Conservation (phyloP, 352 stramenopile species). For the Globisporangium spiculum region DNA sequence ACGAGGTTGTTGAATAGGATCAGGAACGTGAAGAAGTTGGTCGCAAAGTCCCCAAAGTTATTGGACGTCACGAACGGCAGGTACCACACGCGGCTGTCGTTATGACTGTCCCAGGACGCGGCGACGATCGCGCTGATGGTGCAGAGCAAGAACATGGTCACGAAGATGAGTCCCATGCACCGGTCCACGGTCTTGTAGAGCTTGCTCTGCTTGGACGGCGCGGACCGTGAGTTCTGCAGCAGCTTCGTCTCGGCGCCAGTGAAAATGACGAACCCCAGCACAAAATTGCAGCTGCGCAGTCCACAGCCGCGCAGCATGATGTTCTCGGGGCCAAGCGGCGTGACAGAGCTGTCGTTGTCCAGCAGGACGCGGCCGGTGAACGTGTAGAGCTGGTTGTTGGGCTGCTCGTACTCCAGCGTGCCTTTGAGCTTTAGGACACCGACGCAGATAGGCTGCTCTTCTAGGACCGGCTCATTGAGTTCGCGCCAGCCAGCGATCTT, state of each 20-base stretch:
- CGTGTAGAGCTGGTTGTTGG: constrained; percentile 79
- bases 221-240: constrained; percentile 66
- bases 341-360: constrained; percentile 28
- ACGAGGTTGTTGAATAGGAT: constrained; percentile 96
- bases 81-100: constrained; percentile 45
- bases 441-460: constrained; percentile 18
- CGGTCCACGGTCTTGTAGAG: constrained; percentile 67
- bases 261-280: constrained; percentile 86
- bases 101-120: constrained; percentile 37
- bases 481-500: constrained; percentile 51
- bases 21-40: constrained; percentile 93
- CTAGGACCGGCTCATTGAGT: constrained; percentile 46
- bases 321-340: constrained; percentile 56
- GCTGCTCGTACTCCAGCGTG: constrained; percentile 62
- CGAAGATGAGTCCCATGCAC: constrained; percentile 69
- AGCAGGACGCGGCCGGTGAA: constrained; percentile 53
- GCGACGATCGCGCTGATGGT: constrained; percentile 61
- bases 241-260: constrained; percentile 89
- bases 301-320: constrained; percentile 85
- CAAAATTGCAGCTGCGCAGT: constrained; percentile 47
- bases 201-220: constrained; percentile 71
- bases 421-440: constrained; percentile 30
- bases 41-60: constrained; percentile 38
- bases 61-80: constrained; percentile 31
- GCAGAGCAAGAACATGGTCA: constrained; percentile 53